These are phyloP conservation scores for Stephanodiscus triporus DNA, from an alignment of 108 stramenopile genomes.

Conservation along the genomic window DNA sequence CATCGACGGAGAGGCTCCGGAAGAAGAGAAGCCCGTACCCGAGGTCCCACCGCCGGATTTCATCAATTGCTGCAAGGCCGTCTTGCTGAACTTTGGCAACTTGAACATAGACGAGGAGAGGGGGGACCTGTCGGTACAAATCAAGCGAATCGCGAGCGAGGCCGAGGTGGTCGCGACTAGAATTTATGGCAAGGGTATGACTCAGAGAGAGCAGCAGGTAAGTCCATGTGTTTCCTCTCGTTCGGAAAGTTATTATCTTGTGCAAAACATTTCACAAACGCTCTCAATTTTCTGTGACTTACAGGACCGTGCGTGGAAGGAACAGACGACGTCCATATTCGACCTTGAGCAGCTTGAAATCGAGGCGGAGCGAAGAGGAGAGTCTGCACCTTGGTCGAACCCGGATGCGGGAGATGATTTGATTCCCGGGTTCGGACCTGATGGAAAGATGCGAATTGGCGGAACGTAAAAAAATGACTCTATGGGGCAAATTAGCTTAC, in stretches of 20 bases:
- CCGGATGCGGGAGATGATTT: conserved; percentile 73
- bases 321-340: conserved; percentile 88
- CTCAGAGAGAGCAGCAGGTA: conserved; percentile 82
- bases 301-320: conserved; percentile 84
- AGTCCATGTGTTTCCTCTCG: neutral
- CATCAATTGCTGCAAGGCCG: conserved; percentile 89
- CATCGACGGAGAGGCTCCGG: conserved; percentile 79
- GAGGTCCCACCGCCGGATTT: conserved; percentile 91
- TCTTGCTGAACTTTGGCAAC: conserved; percentile 89
- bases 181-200: conserved; percentile 91
- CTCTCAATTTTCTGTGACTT: conserved; percentile 2
- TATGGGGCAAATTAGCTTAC: too few relatives aligned
- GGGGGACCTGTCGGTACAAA: conserved; percentile 76
- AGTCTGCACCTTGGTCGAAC: conserved; percentile 85
- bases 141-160: conserved; percentile 80
- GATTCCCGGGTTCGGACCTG: conserved; percentile 77
- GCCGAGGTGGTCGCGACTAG: conserved; percentile 88
- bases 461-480: conserved; percentile 48
- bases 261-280: neutral
- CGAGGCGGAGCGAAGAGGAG: conserved; percentile 79
- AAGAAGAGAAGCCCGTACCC: conserved; percentile 82
- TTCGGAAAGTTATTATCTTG: neutral
- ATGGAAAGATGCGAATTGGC: conserved; percentile 85
- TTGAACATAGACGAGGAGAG: conserved; percentile 74
- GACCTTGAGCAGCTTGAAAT: conserved; percentile 89